Conservation (phyloP, 129 eudicot genomes). For the Helianthus tuberosus region DNA sequence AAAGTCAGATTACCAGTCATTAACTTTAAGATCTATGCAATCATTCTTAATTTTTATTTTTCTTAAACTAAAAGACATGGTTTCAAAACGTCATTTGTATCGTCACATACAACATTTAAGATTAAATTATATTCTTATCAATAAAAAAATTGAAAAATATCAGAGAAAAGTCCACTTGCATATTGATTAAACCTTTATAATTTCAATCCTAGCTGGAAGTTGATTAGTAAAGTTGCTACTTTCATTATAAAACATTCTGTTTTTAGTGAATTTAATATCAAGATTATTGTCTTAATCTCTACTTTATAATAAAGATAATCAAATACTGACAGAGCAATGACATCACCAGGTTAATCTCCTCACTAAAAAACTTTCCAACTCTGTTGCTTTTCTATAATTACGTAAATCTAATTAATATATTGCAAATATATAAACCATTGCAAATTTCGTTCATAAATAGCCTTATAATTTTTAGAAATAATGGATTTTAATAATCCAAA, state of each 20-base stretch:
- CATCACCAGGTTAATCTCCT: conserved; percentile 10
- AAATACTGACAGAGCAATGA: conserved; percentile 18
- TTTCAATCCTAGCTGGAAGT: conserved; percentile 22
- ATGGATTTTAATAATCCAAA: too few species aligned
- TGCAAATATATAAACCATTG: too few species aligned
- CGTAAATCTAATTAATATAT: neutral
- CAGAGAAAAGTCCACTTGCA: conserved; percentile 8
- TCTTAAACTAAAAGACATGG: conserved; percentile 6
- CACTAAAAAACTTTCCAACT: conserved; percentile 12
- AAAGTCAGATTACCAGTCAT: conserved; percentile 25
- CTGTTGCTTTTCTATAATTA: neutral
- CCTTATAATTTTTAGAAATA: too few species aligned
- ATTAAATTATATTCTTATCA: conserved; percentile 20
- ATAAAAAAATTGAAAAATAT: neutral
- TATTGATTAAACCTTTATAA: conserved; percentile 17
- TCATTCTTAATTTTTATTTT: conserved; percentile 2
- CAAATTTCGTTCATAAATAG: too few species aligned
- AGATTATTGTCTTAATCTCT: conserved; percentile 27
- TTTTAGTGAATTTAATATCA: conserved; percentile 25
- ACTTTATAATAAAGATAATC: conserved; percentile 16
- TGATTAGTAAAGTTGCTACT: conserved; percentile 25
- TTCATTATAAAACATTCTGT: conserved; percentile 16
- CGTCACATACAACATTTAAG: conserved; percentile 34
- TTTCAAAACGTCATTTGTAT: conserved; percentile 28
- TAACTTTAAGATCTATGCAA: conserved; percentile 8